phyloP scores from a whole-genome alignment of 306 rosid species.

The Fragaria ananassa region DNA sequence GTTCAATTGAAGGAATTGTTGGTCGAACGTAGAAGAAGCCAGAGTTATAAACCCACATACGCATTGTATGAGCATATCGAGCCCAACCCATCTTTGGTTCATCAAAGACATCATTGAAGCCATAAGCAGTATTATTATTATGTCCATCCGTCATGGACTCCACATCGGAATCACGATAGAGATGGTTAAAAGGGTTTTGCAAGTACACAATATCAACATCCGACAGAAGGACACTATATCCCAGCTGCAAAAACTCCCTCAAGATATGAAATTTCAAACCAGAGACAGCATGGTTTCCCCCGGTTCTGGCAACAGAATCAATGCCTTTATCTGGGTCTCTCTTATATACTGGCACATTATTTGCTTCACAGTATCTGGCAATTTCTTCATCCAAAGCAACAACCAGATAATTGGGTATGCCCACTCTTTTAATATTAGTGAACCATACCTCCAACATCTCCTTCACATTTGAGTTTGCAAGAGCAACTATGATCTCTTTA shows the following conservation, averaged over 20 bases:
- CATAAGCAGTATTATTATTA: slow-evolving; percentile 75
- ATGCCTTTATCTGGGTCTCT: slow-evolving; percentile 66
- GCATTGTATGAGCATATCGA: slow-evolving; percentile 80
- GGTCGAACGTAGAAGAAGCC: slow-evolving; percentile 94
- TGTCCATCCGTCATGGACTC: slow-evolving; percentile 97
- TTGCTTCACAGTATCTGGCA: slow-evolving; percentile 45
- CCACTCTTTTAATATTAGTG: slow-evolving; percentile 66
- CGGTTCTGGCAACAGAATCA: slow-evolving; percentile 53
- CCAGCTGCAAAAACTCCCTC: slow-evolving; percentile 90
- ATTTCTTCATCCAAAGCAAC: slow-evolving; percentile 72
- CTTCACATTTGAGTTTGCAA: slow-evolving; percentile 83
- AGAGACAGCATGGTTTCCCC: slow-evolving; percentile 82
- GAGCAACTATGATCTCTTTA: slow-evolving; percentile 74
- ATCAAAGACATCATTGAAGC: slow-evolving; percentile 67
- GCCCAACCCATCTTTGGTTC: slow-evolving; percentile 96
- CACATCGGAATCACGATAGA: slow-evolving; percentile 75
- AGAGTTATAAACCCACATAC: slow-evolving; percentile 92
- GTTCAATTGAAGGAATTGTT: slow-evolving; percentile 81
- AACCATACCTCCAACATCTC: slow-evolving; percentile 84
- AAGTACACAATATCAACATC: slow-evolving; percentile 90
- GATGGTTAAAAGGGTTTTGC: slow-evolving; percentile 77
- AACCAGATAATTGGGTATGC: slow-evolving; percentile 80
- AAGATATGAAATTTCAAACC: slow-evolving; percentile 74
- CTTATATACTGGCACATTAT: slow-evolving; percentile 72
- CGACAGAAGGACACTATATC: slow-evolving; percentile 83